These are phyloP conservation scores for Penicillium sp. DNA, from an alignment of 2,329 filamentous ascomycete genomes.

Conservation along the genomic window DNA sequence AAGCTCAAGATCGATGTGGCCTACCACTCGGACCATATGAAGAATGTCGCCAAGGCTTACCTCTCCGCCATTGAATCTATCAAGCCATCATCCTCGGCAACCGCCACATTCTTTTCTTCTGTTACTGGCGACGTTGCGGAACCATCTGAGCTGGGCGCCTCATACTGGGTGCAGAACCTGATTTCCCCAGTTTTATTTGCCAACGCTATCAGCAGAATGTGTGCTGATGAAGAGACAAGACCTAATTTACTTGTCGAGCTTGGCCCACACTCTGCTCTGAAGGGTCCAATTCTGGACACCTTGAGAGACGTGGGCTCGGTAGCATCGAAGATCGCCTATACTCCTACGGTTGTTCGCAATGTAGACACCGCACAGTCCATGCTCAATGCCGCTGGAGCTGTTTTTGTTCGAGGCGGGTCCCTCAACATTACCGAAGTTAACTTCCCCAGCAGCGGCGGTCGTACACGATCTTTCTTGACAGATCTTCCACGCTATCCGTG, in stretches of 20 bases:
- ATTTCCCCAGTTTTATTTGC: conserved; percentile 25
- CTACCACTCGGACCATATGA: conserved; percentile 25
- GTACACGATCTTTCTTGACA: conserved; percentile 20
- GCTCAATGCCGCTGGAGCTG: conserved; percentile 22
- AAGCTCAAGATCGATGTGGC: conserved; percentile 32
- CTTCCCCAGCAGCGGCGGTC: conserved; percentile 16
- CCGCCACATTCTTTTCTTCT: conserved; percentile 20
- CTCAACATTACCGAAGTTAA: conserved; percentile 20
- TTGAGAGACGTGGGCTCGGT: conserved; percentile 23
- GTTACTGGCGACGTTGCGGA: conserved; percentile 16
- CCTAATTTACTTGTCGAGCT: conserved; percentile 30
- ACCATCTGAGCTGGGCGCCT: conserved; percentile 21
- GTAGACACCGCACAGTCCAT: conserved; percentile 22
- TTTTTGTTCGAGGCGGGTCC: conserved; percentile 15
- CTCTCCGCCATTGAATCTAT: conserved; percentile 18
- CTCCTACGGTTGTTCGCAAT: conserved; percentile 25
- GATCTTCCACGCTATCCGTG: conserved; percentile 49
- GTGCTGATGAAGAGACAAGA: conserved; percentile 15
- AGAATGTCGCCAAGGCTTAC: conserved; percentile 21
- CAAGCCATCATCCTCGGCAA: conserved; percentile 11
- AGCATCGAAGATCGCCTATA: conserved; percentile 19
- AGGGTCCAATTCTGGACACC: conserved; percentile 29
- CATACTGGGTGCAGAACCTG: conserved; percentile 30
- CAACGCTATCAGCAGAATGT: conserved; percentile 20
- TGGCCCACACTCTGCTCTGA: conserved; percentile 38